Percentiles rank a stretch among this genome's conserved stretches.
phyloP scores from a whole-genome alignment of 495 filamentous ascomycete species.

The Penicillium nucicola region DNA sequence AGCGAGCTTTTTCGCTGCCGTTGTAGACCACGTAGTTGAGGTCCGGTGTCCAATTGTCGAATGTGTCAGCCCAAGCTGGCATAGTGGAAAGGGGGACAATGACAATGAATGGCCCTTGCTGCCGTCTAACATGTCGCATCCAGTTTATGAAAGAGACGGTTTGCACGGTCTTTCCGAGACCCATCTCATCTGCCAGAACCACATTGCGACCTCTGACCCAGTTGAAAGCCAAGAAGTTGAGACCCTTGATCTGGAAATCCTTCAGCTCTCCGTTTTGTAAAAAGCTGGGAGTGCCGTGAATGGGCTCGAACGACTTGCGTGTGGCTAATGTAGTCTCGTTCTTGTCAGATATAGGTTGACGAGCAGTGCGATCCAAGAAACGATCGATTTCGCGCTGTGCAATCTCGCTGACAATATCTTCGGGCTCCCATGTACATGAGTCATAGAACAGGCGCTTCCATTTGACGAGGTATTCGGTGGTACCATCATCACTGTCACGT shows the following conservation, averaged over 20 bases:
- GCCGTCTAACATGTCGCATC: conserved; percentile 85
- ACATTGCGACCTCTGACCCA: conserved; percentile 91
- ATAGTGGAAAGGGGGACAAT: conserved; percentile 95
- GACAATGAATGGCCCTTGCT: conserved; percentile 93
- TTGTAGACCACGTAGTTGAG: conserved; percentile 97
- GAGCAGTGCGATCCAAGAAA: conserved; percentile 75
- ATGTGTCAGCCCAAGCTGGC: conserved; percentile 96
- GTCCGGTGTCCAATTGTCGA: conserved; percentile 94
- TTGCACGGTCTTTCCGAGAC: conserved; percentile 96
- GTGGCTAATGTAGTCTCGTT: conserved; percentile 72
- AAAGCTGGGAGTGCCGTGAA: conserved; percentile 77
- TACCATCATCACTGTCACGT: conserved; percentile 67
- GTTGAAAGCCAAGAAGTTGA: conserved; percentile 93
- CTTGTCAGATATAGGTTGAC: conserved; percentile 70
- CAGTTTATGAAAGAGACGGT: conserved; percentile 97
- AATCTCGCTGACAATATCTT: conserved; percentile 66
- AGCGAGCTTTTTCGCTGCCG: conserved; percentile 76
- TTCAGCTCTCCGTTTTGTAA: conserved; percentile 82
- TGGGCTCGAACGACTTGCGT: conserved; percentile 65
- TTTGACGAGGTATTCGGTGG: conserved; percentile 82
- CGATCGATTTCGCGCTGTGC: conserved; percentile 87
- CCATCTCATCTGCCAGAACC: conserved; percentile 98
- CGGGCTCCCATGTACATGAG: conserved; percentile 89
- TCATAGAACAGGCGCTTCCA: conserved; percentile 89
- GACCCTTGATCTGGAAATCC: conserved; percentile 88